Base-by-base conservation (phyloP, 192 early-diverging fungal genomes). In the Podila clonocystis region DNA sequence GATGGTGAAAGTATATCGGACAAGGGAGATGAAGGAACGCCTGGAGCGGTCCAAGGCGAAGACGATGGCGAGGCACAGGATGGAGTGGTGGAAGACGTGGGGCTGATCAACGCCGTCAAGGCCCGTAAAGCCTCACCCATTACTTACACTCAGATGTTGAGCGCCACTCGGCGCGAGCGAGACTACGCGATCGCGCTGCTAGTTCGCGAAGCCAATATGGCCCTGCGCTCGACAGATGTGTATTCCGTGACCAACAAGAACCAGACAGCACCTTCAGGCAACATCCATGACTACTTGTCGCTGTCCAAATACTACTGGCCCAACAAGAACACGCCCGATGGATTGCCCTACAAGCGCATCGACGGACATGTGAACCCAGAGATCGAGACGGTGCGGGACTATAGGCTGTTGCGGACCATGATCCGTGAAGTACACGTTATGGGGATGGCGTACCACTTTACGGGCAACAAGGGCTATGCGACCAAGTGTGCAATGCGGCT, bases 291-390 rank as follows among this genome's bases (percentile, higher is more conserved):
- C 69, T 91, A 85, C 65, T 75, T 85, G 62, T 89, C 89, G 9
- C 77, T 90, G 41, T 87, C 88, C 30, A 75, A 85, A 50, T 88
- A 90, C 65, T 91, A 68, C 58, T 90, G 87, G 89, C 90, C 89
- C 6, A 75, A 88, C 58, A 52, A 64, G 65, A 62, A 48, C 19
- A 74, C 58, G 49, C 59, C 76, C 19, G 49, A 67, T 50, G 86
- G 86, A 20, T 63, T 88, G 9, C 90, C 89, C 1, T 91, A 90
- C 62, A 72, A 70, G 20, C 68, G 85, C 34, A 65, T 75, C n/a
- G 87, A 87, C 67, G 89, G 87, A 24, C 73, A 87, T 58, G 67
- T 83, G 50, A 91, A 91, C 64, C 90, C 90, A 2, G 90, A 91
- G 73, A 83, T 88, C 48, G 65, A 70, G 50, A 63, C 76, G 17